Evolutionary conservation across 257 asterid genomes (phyloP), one percentile per base, ranked within the genome.

Genomic region (Rhazya stricta): DNA sequence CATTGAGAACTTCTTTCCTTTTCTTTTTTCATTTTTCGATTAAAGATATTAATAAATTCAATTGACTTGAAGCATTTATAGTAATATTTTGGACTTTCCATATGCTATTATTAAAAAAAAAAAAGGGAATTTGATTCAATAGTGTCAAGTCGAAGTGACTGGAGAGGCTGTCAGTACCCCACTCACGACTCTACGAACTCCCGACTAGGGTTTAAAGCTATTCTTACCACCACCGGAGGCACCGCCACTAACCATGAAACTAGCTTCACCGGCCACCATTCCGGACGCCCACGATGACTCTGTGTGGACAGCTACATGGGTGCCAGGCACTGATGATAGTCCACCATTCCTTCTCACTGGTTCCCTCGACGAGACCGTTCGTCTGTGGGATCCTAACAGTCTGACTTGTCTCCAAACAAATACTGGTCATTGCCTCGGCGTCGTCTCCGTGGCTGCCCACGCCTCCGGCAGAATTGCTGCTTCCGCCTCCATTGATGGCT

Each of bases 391-490:
- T 53, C 97, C 97, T 43, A 84, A 70, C 0, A 90, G 80, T 2
- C 88, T 87, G 8, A 83, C 77, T 61, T 78, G 83, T 83, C 10
- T 88, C 62, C 90, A 71, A 76, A 89, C 91, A 6, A 87, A 86
- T 84, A 83, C 98, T 21, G 98, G 99, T 6, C 99, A 95, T 80
- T 91, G 96, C 81, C 96, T 95, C 51, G 98, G 99, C 46, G 98
- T 92, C 42, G 94, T 95, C 30, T 92, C 99, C 39, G 96, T 95
- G 18, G 93, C 97, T 29, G 84, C 97, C 18, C 97, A 95, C 74
- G 98, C 99, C 11, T 87, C 96, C 75, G 96, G 98, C 3, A 87
- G 96, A 70, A 89, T 91, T 61, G 99, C 96, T 1, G 99, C 99
- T 16, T 95, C 99, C 65, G 96, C 92, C 67, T 91, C 97, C n/a